Conservation (phyloP, 345 rosid species). For the Boechera retrofracta region DNA sequence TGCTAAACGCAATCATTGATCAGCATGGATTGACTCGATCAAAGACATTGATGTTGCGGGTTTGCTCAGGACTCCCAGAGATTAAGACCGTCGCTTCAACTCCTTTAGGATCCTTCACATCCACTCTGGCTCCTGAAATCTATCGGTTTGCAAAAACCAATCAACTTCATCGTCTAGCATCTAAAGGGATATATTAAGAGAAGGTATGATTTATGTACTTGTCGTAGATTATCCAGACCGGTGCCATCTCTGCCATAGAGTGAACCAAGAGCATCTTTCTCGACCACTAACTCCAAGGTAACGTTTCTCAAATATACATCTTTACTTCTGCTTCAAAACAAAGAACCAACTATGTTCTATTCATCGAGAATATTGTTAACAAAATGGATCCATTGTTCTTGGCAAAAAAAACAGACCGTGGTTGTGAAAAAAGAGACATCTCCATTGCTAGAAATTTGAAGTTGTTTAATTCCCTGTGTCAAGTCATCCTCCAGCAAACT, state of each 20-base stretch:
- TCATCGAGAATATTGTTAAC: slow-evolving; percentile 1
- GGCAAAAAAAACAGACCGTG: slow-evolving; percentile 33
- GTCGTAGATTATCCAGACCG: slow-evolving; percentile 62
- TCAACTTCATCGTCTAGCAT: background rate
- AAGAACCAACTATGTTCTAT: background rate
- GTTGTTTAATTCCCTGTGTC: slow-evolving; percentile 42
- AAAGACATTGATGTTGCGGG: slow-evolving; percentile 58
- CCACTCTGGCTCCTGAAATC: slow-evolving; percentile 70
- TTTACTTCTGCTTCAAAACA: slow-evolving; percentile 47
- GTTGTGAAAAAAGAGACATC: slow-evolving; percentile 34
- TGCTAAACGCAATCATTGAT: slow-evolving; percentile 27
- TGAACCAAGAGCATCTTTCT: slow-evolving; percentile 50
- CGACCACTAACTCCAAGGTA: slow-evolving; percentile 55
- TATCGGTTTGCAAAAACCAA: slow-evolving; percentile 35
- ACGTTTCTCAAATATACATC: slow-evolving; percentile 56
- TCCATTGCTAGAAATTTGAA: slow-evolving; percentile 41
- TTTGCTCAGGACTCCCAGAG: slow-evolving; percentile 65
- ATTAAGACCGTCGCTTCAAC: slow-evolving; percentile 56
- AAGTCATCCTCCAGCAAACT: slow-evolving; percentile 34
- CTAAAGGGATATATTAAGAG: background rate
- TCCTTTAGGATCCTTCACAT: slow-evolving; percentile 52
- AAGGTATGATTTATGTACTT: slow-evolving; percentile 37
- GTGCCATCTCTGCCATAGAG: slow-evolving; percentile 62
- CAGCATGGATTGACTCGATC: slow-evolving; percentile 43
- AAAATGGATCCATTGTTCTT: slow-evolving; percentile 5